Base-by-base conservation (phyloP, 305 asterid species). In the Fraxinus xanthoxyloides region DNA sequence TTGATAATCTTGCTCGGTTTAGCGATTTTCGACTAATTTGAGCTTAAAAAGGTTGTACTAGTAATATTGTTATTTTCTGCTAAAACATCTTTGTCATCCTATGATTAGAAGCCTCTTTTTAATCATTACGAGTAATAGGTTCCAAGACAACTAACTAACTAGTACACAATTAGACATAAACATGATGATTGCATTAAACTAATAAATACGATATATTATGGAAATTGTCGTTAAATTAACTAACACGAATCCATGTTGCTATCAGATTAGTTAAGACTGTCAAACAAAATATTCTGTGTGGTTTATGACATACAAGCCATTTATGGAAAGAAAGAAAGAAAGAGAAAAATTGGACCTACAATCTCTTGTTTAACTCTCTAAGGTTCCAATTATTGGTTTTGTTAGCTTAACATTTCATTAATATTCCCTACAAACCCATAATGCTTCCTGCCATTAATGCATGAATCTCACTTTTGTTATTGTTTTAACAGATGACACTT, bases 141-240 rank as follows among this genome's bases (percentile, higher is more conserved):
- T n/a, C n/a, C 12, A 35, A 36, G 77, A 21, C 67, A 82, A 70
- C 32, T 28, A 75, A 23, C 81, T 67, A 46, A 1, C 81, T 76
- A 65, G 10, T 82, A 56, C 40, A 36, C 59, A 34, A 82, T 77
- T 61, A 77, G 72, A 77, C 84, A 65, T 69, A 72, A 77, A 23
- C 85, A 82, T 26, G 8, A 32, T 7, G 34, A 24, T 15, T 67
- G 26, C 34, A 67, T 69, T n/a, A 79, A 69, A 24, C 30, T 80
- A 80, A 70, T 34, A 32, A 63, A 12, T 6, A 21, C 15, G 15
- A 21, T 61, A 23, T 28, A 59, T 21, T 9, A 7, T 21, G 7
- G 28, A 59, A 21, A 21, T 7, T 59, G 69, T 59, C 12, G 12
- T n/a, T 17, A 56, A 56, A 17, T 19, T 17, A 56, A 17, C 26